Evolutionary conservation across 208 protist species (phyloP).

Genomic region (Balamuthia mandrillaris): DNA sequence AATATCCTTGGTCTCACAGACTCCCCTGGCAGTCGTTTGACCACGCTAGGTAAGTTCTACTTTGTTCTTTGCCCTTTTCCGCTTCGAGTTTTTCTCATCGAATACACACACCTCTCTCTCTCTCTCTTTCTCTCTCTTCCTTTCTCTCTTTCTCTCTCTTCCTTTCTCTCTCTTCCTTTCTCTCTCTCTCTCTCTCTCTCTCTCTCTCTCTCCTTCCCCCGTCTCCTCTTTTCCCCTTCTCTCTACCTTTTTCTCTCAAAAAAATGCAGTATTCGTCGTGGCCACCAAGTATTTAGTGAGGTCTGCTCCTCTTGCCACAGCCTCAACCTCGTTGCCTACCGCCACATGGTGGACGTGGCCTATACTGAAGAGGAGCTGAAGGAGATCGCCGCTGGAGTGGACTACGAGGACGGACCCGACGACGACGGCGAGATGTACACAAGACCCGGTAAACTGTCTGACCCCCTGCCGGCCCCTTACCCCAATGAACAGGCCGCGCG

Average conservation of each 20-base stretch:
- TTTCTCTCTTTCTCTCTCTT: background rate
- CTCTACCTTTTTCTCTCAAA: background rate
- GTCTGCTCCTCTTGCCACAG: constrained; percentile 95
- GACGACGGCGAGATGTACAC: constrained; percentile 92
- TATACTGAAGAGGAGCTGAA: constrained; percentile 95
- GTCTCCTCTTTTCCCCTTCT: background rate
- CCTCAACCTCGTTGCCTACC: constrained; percentile 91
- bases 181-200: background rate
- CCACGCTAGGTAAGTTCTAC: constrained; percentile 53
- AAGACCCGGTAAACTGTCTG: constrained; percentile 91
- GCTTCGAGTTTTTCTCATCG: too few species aligned
- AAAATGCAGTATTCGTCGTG: constrained; percentile 80
- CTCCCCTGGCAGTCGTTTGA: constrained; percentile 64
- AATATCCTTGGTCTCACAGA: constrained; percentile 70
- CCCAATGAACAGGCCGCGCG: constrained; percentile 94
- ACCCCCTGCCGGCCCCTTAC: constrained; percentile 93
- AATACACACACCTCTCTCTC: too few species aligned
- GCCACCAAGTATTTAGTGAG: constrained; percentile 95
- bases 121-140: too few species aligned
- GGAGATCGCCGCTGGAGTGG: constrained; percentile 74
- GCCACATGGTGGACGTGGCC: constrained; percentile 87
- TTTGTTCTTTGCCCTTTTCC: too few species aligned
- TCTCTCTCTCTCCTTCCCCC: background rate
- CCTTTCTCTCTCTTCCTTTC: background rate
- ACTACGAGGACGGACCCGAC: constrained; percentile 90